These are phyloP conservation scores for Sporothrix luriei DNA, from an alignment of 2,329 filamentous ascomycete species.

Conservation along the genomic window DNA sequence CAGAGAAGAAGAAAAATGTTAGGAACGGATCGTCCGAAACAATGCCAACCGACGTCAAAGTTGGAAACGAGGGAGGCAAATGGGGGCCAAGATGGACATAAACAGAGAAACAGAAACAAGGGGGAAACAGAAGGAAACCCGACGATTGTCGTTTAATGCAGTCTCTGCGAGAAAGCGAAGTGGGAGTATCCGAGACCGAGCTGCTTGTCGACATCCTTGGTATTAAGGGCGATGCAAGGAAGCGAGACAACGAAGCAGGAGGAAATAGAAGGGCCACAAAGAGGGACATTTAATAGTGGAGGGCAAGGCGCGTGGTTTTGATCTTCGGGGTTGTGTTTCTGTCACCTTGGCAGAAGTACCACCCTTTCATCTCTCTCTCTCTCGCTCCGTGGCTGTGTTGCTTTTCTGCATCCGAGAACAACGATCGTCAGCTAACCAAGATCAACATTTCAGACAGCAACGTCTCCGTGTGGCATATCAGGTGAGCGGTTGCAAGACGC, in stretches of 20 bases:
- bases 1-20: background rate
- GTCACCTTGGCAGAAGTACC: background rate
- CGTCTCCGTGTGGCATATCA: background rate
- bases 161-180: background rate
- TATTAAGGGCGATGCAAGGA: slow-evolving; percentile 2
- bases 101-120: background rate
- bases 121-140: background rate
- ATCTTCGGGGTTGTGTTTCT: background rate
- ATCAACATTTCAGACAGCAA: background rate
- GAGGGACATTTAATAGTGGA: background rate
- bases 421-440: background rate
- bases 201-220: background rate
- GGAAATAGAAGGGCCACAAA: background rate
- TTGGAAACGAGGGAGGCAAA: slow-evolving; percentile 20
- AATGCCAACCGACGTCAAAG: background rate
- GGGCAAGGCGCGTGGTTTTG: slow-evolving; percentile 3
- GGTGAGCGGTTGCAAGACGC: background rate
- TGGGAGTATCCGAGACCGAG: background rate
- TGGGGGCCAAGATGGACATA: background rate
- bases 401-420: background rate
- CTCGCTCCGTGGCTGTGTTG: background rate
- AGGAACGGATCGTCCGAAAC: slow-evolving; percentile 27
- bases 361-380: background rate
- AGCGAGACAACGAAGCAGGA: background rate
- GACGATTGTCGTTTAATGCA: background rate